Percentiles rank a stretch among this genome's conserved stretches.
phyloP scores from a whole-genome alignment of 2,329 filamentous ascomycete genomes.

The Xylariales sp. region DNA sequence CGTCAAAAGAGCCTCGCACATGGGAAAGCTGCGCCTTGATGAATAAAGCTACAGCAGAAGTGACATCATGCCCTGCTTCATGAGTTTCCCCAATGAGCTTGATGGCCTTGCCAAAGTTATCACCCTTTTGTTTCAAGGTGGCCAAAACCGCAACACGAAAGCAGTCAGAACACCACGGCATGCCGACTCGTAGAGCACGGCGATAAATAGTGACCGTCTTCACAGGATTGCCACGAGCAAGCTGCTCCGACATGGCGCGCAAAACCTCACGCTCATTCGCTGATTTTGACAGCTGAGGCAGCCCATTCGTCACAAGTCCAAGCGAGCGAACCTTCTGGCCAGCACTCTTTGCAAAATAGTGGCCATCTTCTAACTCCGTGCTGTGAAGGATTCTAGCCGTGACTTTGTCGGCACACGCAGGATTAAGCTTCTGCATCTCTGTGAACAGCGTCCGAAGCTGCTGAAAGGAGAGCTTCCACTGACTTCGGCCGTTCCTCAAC shows the following conservation, averaged over 20 bases:
- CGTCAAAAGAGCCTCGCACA: conserved; percentile 13
- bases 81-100: conserved; percentile 35
- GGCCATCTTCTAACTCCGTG: conserved; percentile 17
- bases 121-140: conserved; percentile 27
- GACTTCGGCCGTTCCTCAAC: conserved; percentile 29
- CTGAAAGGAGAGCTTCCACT: conserved; percentile 32
- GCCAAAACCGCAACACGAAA: conserved; percentile 45
- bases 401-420: conserved; percentile 27
- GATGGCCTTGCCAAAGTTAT: conserved; percentile 26
- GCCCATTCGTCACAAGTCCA: conserved; percentile 14
- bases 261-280: conserved; percentile 26
- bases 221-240: conserved; percentile 25
- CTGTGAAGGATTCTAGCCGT: conserved; percentile 34
- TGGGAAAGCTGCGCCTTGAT: conserved; percentile 18
- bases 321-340: conserved; percentile 19
- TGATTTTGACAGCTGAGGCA: conserved; percentile 18
- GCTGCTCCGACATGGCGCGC: conserved; percentile 35
- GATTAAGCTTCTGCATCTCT: conserved; percentile 26
- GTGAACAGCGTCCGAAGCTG: conserved; percentile 29
- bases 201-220: conserved; percentile 34
- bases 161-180: conserved; percentile 34
- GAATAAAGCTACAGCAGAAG: conserved; percentile 23
- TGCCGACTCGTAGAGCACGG: conserved; percentile 24
- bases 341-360: conserved; percentile 9
- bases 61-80: conserved; percentile 35